Percentiles rank a stretch among this genome's conserved stretches.
Conservation (phyloP, 2,329 filamentous ascomycete genomes). For the Phaeophleospora eucalypticola region DNA sequence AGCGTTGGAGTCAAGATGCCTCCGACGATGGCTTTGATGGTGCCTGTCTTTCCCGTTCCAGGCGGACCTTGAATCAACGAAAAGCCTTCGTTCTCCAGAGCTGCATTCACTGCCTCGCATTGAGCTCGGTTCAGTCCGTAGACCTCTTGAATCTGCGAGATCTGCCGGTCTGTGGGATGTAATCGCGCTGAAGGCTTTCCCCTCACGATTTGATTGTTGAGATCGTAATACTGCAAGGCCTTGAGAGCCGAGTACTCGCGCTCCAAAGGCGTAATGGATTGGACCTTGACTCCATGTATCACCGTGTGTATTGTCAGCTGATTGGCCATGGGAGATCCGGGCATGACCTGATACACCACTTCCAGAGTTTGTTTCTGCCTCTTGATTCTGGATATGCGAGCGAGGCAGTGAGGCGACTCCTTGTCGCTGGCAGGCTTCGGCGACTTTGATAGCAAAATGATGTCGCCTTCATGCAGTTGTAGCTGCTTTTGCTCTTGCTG, state of each 20-base stretch:
- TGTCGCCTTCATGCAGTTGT: conserved; percentile 75
- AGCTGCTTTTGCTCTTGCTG: conserved; percentile 66
- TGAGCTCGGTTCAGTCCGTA: conserved; percentile 87
- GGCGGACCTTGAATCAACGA: conserved; percentile 94
- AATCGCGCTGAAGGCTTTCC: conserved; percentile 88
- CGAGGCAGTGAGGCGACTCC: conserved; percentile 73
- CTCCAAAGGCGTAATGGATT: conserved; percentile 90
- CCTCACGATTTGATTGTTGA: conserved; percentile 85
- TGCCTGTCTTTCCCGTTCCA: conserved; percentile 91
- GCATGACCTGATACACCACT: conserved; percentile 78
- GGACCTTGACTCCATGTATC: conserved; percentile 75
- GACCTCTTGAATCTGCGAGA: conserved; percentile 65
- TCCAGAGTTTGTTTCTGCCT: conserved; percentile 79
- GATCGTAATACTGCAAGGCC: conserved; percentile 89
- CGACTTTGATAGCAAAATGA: conserved; percentile 76
- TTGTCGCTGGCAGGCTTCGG: conserved; percentile 64
- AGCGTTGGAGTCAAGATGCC: conserved; percentile 66
- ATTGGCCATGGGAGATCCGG: conserved; percentile 33
- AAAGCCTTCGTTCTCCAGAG: conserved; percentile 92
- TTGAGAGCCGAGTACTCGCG: conserved; percentile 90
- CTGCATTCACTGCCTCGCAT: conserved; percentile 85
- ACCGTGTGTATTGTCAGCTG: conserved; percentile 63
- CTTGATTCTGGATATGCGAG: conserved; percentile 73
- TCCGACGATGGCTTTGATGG: conserved; percentile 92
- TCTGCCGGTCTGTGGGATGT: conserved; percentile 69